phyloP scores from a whole-genome alignment of 208 protist genomes.

The Leishmania turanica region DNA sequence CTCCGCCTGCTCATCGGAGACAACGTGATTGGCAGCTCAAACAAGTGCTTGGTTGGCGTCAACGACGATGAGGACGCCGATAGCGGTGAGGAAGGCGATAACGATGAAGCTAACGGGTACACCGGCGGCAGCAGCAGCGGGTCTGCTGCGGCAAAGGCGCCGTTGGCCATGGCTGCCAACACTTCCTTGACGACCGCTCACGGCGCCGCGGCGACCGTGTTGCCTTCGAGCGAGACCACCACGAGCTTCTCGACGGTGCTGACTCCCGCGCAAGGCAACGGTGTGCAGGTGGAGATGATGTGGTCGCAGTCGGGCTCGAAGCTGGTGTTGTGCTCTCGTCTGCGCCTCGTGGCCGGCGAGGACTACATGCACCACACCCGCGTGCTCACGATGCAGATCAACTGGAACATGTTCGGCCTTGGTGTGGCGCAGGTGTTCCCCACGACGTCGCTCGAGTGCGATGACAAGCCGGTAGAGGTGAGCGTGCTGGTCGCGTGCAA shows the following conservation, averaged over 20 bases:
- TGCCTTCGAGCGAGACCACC: background rate
- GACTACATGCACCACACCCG: conserved; percentile 44
- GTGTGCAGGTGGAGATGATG: conserved; percentile 59
- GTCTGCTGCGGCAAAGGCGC: background rate
- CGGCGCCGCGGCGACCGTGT: background rate
- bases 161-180: too few relatives aligned
- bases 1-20: conserved; percentile 35
- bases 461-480: conserved; percentile 36
- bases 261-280: conserved; percentile 37
- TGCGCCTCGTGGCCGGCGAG: conserved; percentile 47
- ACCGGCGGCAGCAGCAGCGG: background rate
- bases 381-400: conserved; percentile 56
- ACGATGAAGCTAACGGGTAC: background rate
- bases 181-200: background rate
- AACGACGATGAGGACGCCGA: conserved; percentile 9
- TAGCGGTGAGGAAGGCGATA: background rate
- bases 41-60: conserved; percentile 14
- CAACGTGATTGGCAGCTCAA: conserved; percentile 16
- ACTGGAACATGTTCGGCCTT: conserved; percentile 71
- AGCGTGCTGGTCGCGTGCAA: conserved; percentile 45
- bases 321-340: conserved; percentile 44
- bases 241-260: conserved; percentile 34
- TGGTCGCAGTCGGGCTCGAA: conserved; percentile 61
- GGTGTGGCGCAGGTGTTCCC: conserved; percentile 63
- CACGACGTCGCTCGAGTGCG: conserved; percentile 33